Base-by-base conservation (phyloP, 306 rosid genomes). In the Inga leiocalycina region DNA sequence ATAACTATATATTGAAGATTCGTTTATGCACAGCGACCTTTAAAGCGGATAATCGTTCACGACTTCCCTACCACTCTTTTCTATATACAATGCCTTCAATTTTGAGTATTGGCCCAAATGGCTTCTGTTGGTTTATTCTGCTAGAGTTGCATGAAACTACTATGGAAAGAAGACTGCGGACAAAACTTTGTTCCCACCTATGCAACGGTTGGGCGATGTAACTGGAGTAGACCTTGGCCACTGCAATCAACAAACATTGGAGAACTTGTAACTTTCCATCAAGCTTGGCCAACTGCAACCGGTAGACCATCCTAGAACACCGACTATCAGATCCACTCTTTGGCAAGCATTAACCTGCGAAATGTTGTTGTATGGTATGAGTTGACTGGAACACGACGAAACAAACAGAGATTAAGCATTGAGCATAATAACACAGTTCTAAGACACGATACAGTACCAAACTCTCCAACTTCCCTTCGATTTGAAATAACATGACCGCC, bases 241-340 rank as follows among this genome's bases (percentile, higher is more conserved):
- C 80, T 41, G 16, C 81, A 67, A 80, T 79, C 76, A 37, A 76
- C 92, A 82, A 94, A 87, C 97, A 89, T 86, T 91, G 92, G 12
- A 80, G 91, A 71, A 87, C 67, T 78, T 82, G n/a, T 75, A 82
- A 73, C 85, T 90, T 76, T 90, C 93, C 76, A 71, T 80, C 84
- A 91, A 68, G 86, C 89, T 88, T 30, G 94, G 93, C 95, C 97
- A 94, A 90, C 98, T 97, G 91, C 99, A 97, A 81, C 99, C 99
- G 11, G 91, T 88, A 48, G 99, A 94, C 98, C 99, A 97, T 76
- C 95, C 98, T 92, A 97, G 86, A 62, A 94, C 98, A 46, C 98
- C 98, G 30, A 87, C 83, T 82, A 91, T 86, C 39, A 76, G 76
- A 82, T 97, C 99, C 77, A 97, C 77, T 81, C 87, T 88, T 11